A percentile compares a stretch with the other conserved stretches of the same genome.
Evolutionary conservation across 2,329 filamentous ascomycete species (phyloP).

Genomic region (Samsoniella hepiali): DNA sequence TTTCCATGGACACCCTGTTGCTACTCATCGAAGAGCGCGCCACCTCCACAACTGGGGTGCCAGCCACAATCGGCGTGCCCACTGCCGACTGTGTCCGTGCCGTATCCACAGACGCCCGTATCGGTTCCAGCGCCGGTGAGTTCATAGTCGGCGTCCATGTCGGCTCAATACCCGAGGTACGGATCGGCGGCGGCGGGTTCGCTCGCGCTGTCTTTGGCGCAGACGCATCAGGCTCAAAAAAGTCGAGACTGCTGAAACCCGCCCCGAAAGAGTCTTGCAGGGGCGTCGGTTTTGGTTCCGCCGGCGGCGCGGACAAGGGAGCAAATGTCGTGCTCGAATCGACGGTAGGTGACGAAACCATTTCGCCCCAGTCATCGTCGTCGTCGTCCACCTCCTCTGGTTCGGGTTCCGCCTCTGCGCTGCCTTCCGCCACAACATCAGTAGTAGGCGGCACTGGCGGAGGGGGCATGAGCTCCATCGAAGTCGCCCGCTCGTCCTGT

Average conservation of each 20-base stretch:
- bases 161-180: background rate
- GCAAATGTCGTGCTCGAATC: background rate
- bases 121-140: background rate
- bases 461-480: slow-evolving; percentile 19
- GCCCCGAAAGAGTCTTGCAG: background rate
- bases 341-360: slow-evolving; percentile 42
- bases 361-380: slow-evolving; percentile 60
- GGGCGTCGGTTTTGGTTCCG: background rate
- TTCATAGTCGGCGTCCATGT: slow-evolving; percentile 7
- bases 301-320: background rate
- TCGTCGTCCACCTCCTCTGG: slow-evolving; percentile 32
- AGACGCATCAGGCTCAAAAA: background rate
- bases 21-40: background rate
- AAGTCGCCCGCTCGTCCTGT: slow-evolving; percentile 19
- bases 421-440: background rate
- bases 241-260: background rate
- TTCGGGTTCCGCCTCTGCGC: background rate
- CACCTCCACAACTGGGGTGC: background rate
- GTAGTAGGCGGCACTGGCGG: slow-evolving; percentile 5
- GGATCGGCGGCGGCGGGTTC: slow-evolving; percentile 2
- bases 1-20: background rate
- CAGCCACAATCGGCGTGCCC: background rate
- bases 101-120: background rate
- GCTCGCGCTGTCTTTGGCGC: background rate
- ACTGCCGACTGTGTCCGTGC: background rate